phyloP scores from a whole-genome alignment of 495 filamentous ascomycete species.

The Penicillium longicatenatum region DNA sequence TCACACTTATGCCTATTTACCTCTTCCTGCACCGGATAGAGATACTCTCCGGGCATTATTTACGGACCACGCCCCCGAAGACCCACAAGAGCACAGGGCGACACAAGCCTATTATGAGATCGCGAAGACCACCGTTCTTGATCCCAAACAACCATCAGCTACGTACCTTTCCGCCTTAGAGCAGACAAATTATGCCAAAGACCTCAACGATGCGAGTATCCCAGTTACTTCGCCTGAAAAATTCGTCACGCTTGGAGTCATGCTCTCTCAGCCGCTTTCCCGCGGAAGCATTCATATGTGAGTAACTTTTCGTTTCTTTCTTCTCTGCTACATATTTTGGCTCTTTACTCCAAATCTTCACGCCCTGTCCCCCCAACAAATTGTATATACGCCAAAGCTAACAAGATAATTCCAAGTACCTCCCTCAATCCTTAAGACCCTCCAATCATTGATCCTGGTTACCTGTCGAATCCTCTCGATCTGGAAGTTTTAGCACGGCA shows the following conservation, averaged over 20 bases:
- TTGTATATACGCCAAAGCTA: not conserved
- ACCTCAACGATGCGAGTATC: not conserved
- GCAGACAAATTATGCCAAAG: conserved; percentile 4
- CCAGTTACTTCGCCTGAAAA: not conserved
- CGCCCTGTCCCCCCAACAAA: not conserved
- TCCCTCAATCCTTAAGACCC: not conserved
- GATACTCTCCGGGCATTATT: not conserved
- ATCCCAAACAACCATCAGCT: conserved; percentile 1
- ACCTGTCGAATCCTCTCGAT: conserved; percentile 1
- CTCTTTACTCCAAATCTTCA: not conserved
- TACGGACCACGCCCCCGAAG: not conserved
- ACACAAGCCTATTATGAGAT: conserved; percentile 2
- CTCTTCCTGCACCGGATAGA: not conserved
- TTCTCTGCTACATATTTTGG: not conserved
- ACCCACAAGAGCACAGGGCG: not conserved
- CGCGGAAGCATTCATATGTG: conserved; percentile 2
- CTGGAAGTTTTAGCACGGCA: not conserved
- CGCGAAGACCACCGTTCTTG: conserved; percentile 1
- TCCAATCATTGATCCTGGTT: conserved; percentile 1
- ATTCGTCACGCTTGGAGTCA: conserved; percentile 1
- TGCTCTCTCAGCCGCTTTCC: conserved; percentile 2
- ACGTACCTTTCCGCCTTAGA: not conserved
- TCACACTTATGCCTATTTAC: conserved; percentile 2
- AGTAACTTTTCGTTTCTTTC: conserved; percentile 1
- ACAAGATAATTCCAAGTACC: not conserved